Conservation (phyloP, 139 green algal species). For the Volvox reticuliferus region DNA sequence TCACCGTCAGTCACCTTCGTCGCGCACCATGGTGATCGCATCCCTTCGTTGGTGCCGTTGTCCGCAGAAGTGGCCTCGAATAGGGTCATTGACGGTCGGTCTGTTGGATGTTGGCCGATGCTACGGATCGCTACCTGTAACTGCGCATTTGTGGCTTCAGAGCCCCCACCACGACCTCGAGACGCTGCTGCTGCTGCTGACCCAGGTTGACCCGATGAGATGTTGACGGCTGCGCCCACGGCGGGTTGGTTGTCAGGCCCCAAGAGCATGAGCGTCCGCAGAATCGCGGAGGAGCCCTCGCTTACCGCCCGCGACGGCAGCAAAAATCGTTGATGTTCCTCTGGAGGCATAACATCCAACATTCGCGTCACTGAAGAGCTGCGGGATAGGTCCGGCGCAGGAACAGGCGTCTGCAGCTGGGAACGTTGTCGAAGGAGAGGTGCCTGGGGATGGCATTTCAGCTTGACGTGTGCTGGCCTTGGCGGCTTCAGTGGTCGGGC, state of each 20-base stretch:
- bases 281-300: conserved; percentile 1
- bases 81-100: neutral
- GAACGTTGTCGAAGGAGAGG: neutral
- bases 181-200: no score
- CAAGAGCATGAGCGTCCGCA: conserved; percentile 14
- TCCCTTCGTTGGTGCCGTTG: neutral
- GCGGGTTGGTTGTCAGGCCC: neutral
- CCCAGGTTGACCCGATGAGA: no score
- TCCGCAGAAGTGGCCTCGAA: neutral
- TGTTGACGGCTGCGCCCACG: no score
- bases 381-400: no score
- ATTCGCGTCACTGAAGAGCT: no score
- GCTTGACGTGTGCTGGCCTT: neutral
- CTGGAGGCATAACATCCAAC: neutral
- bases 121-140: no score
- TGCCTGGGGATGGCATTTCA: neutral
- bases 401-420: neutral
- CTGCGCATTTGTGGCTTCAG: no score
- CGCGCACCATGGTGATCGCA: neutral
- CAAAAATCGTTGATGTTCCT: neutral
- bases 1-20: no score
- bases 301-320: neutral
- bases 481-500: no score
- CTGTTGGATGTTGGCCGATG: neutral
- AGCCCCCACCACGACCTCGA: no score